These are phyloP conservation scores for Adansonia gregorii DNA, from an alignment of 441 rosid genomes.

Conservation along the genomic window DNA sequence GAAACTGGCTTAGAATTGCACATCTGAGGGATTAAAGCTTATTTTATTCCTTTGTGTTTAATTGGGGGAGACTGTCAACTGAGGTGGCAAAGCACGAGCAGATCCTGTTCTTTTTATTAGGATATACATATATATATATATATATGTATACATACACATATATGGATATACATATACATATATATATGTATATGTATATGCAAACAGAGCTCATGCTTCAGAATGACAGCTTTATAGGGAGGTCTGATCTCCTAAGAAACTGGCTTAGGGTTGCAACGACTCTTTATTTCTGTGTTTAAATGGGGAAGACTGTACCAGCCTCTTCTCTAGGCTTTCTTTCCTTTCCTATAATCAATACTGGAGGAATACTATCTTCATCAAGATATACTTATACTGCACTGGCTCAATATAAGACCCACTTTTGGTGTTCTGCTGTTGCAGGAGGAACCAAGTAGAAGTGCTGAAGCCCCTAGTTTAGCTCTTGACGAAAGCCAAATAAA, in stretches of 20 bases:
- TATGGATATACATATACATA: not conserved
- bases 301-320: constrained; percentile 18
- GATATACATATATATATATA: not conserved
- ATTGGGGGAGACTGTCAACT: not conserved
- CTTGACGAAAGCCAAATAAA: constrained; percentile 19
- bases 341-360: constrained; percentile 3
- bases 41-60: constrained; percentile 14
- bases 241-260: constrained; percentile 9
- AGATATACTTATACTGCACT: not conserved
- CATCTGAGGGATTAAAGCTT: constrained; percentile 16
- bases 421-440: not conserved
- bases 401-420: constrained; percentile 11
- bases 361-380: not conserved
- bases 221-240: constrained; percentile 18
- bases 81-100: constrained; percentile 17
- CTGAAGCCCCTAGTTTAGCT: constrained; percentile 6
- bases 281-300: constrained; percentile 13
- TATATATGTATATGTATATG: too few relatives aligned
- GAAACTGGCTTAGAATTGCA: constrained; percentile 9
- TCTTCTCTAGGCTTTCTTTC: constrained; percentile 12
- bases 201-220: not conserved
- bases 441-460: constrained; percentile 21
- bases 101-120: constrained; percentile 14
- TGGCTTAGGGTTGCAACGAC: constrained; percentile 3
- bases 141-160: too few relatives aligned